Percentiles rank a stretch among this genome's conserved stretches.
These are phyloP conservation scores for Inga oerstediana DNA, from an alignment of 306 rosid genomes.

Conservation along the genomic window DNA sequence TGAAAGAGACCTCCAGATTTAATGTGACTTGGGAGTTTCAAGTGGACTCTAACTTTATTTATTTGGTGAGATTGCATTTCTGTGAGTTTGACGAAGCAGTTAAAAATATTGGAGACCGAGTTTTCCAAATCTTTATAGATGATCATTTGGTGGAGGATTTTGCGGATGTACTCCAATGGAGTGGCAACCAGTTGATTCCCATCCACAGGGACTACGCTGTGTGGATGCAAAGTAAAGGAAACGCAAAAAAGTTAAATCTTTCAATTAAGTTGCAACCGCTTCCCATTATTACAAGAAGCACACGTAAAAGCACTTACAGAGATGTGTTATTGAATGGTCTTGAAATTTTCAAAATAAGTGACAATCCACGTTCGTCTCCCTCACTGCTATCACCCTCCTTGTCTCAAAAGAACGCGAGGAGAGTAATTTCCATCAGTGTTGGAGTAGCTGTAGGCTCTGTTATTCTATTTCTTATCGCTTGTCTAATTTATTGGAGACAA, in stretches of 20 bases:
- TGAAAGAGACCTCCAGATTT: not conserved
- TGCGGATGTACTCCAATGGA: not conserved
- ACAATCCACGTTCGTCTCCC: not conserved
- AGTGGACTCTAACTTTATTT: not conserved
- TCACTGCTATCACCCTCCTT: too few relatives aligned
- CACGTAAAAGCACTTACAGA: not conserved
- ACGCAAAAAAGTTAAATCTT: not conserved
- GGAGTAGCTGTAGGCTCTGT: not conserved
- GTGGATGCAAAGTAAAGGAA: not conserved
- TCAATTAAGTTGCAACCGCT: not conserved
- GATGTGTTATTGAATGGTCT: not conserved
- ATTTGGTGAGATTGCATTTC: not conserved
- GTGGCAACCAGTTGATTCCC: not conserved
- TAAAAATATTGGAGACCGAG: not conserved
- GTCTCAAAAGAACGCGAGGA: too few relatives aligned
- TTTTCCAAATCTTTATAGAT: not conserved
- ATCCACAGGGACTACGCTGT: not conserved
- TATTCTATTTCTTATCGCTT: not conserved
- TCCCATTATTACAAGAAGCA: not conserved
- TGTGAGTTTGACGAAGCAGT: not conserved
- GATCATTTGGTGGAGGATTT: not conserved
- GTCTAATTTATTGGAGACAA: not conserved
- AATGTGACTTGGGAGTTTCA: not conserved
- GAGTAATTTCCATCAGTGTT: not conserved
- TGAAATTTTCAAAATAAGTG: not conserved